Conservation (phyloP, 371 early-diverging fungal genomes). For the Mucor saturninus region DNA sequence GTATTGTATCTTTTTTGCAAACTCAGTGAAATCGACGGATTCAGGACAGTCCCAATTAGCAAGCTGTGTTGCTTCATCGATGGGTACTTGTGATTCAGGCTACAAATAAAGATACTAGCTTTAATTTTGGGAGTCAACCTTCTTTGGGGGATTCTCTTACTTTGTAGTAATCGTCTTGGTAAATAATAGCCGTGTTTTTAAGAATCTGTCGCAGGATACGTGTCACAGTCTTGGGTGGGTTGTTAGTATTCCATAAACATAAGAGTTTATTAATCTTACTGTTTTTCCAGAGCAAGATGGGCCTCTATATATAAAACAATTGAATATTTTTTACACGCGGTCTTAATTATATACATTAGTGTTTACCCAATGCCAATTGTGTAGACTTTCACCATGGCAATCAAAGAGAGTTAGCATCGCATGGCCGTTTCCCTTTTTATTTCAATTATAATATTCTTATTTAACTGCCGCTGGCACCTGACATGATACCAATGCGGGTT, state of each 20-base stretch:
- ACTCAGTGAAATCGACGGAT: constrained; percentile 66
- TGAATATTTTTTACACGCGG: not conserved
- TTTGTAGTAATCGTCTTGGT: constrained; percentile 88
- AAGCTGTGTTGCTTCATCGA: constrained; percentile 62
- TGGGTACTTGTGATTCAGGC: constrained; percentile 71
- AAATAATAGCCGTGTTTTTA: constrained; percentile 67
- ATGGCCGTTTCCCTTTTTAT: no score
- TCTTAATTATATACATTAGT: not conserved
- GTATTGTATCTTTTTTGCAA: constrained; percentile 48
- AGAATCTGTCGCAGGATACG: constrained; percentile 62
- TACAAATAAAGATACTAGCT: constrained; percentile 11
- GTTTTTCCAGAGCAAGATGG: constrained; percentile 75
- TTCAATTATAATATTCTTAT: no score
- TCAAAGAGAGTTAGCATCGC: not conserved
- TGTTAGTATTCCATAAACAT: not conserved
- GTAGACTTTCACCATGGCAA: constrained; percentile 18
- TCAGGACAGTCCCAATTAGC: constrained; percentile 90
- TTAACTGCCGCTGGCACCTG: no score
- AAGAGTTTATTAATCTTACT: constrained; percentile 29
- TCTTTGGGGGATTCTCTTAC: constrained; percentile 29
- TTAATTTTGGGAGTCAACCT: not conserved
- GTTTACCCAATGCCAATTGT: constrained; percentile 39
- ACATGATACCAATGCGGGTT: no score
- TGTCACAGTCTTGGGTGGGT: constrained; percentile 59
- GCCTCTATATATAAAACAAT: constrained; percentile 30